Evolutionary conservation across 140 eudicot species (phyloP), one percentile per base, ranked within the genome.

Genomic region (Eryngium alpinum): DNA sequence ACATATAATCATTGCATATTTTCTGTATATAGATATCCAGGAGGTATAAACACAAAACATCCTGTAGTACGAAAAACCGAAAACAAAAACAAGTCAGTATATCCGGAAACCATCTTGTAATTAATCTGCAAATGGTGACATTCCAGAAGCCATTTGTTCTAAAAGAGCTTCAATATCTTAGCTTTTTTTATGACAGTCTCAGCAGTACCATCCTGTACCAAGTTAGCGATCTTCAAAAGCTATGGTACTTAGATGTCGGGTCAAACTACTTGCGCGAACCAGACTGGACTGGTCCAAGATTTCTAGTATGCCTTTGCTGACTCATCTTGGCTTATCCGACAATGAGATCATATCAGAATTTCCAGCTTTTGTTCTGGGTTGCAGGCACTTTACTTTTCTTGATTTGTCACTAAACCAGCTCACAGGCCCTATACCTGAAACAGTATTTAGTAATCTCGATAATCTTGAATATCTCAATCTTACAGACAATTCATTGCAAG

Each of bases 261-360:
- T 85, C 81, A 63, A 93, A 93, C 83, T 87, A 62, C 83, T 87
- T 93, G 63, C 87, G 84, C 31, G 77, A 77, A 84, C 84, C 90
- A 67, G 84, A 89, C 60, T 93, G 97, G 84, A 89, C 60, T 93
- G 97, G 97, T 80, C 89, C 22, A 84, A 80, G 62, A 85, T 93
- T 81, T 79, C 70, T 34, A 49, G 81, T 76, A 88, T 90, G 91
- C 90, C 92, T 56, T 78, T 78, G 66, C 85, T 93, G 86, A 87
- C 92, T 65, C 84, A 83, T 78, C 84, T 93, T 31, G 84, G 84
- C 73, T 79, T 93, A 62, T 80, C 70, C 59, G 44, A 11, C 79
- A 93, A 93, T 83, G 77, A 59, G n/a, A 82, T 93, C 59, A 74
- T 53, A 5, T 86, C 78, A 28, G 92, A 66, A 11, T 90, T 92